A percentile compares a stretch with the other conserved stretches of the same genome.
Conservation (phyloP, 2,329 filamentous ascomycete species). For the Apiospora arundinis region DNA sequence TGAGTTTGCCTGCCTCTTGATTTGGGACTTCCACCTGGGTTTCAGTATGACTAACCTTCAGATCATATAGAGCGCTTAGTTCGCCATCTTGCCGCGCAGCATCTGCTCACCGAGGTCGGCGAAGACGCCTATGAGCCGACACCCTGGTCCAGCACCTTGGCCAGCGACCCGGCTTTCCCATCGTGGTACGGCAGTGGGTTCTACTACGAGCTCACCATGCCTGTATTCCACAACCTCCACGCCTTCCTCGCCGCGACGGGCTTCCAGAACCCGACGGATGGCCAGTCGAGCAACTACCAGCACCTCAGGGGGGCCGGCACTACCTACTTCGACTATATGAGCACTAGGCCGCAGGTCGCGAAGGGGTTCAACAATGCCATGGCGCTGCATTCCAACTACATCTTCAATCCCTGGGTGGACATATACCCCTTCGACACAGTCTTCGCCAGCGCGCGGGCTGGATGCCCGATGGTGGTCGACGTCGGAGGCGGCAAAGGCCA, state of each 20-base stretch:
- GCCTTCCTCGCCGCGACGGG: slow-evolving; percentile 26
- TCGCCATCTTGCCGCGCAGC: slow-evolving; percentile 29
- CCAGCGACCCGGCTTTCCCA: slow-evolving; percentile 23
- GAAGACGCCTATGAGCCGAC: slow-evolving; percentile 28
- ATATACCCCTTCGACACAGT: not conserved
- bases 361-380: slow-evolving; percentile 23
- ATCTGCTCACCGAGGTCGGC: slow-evolving; percentile 27
- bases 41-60: no score
- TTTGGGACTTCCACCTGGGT: no score
- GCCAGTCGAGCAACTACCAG: slow-evolving; percentile 28
- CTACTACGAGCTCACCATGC: slow-evolving; percentile 26
- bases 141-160: slow-evolving; percentile 26
- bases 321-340: not conserved
- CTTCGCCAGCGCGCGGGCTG: slow-evolving; percentile 22
- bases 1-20: no score
- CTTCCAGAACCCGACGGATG: slow-evolving; percentile 28
- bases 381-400: not conserved
- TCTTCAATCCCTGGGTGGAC: not conserved
- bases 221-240: slow-evolving; percentile 25
- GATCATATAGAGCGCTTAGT: slow-evolving; percentile 29
- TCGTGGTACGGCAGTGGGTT: slow-evolving; percentile 27
- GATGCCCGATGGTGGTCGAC: slow-evolving; percentile 25
- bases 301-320: slow-evolving; percentile 18
- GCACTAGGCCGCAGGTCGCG: not conserved
- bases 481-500: slow-evolving; percentile 24